Percentiles rank a stretch among this genome's conserved stretches.
These are phyloP conservation scores for Pichia cabralensis DNA, from an alignment of 805 yeast species.

Conservation along the genomic window DNA sequence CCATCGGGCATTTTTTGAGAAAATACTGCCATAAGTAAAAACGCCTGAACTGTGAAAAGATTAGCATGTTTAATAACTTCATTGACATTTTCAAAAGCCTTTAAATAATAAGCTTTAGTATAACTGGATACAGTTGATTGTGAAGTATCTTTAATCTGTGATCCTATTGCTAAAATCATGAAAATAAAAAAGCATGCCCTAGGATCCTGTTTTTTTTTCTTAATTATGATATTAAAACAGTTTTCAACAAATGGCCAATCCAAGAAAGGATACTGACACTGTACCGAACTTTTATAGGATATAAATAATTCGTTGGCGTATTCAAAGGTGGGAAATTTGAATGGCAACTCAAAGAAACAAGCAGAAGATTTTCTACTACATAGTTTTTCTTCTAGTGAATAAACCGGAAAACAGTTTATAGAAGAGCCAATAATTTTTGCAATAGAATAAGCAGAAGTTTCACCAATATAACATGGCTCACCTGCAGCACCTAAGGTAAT, in stretches of 20 bases:
- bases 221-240: slow-evolving; percentile 16
- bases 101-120: slow-evolving; percentile 22
- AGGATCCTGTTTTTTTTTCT: slow-evolving; percentile 10
- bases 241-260: slow-evolving; percentile 21
- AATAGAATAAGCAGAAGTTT: slow-evolving; percentile 26
- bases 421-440: slow-evolving; percentile 22
- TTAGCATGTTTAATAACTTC: slow-evolving; percentile 17
- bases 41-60: slow-evolving; percentile 25
- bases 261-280: slow-evolving; percentile 27
- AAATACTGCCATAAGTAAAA: slow-evolving; percentile 22
- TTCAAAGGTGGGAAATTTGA: slow-evolving; percentile 15
- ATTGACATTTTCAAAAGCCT: slow-evolving; percentile 22
- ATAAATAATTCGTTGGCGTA: slow-evolving; percentile 13
- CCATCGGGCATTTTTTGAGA: slow-evolving; percentile 29
- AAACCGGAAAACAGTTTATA: slow-evolving; percentile 13
- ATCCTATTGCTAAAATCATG: slow-evolving; percentile 26
- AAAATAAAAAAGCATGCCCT: slow-evolving; percentile 20
- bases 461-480: slow-evolving; percentile 23
- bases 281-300: slow-evolving; percentile 23
- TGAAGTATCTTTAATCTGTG: slow-evolving; percentile 15
- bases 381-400: slow-evolving; percentile 1
- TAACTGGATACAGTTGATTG: slow-evolving; percentile 8
- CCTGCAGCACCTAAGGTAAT: slow-evolving; percentile 23
- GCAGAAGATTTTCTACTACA: background rate
- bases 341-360: slow-evolving; percentile 10